Conservation (phyloP, 306 rosid species). For the Cucurbita pepo region DNA sequence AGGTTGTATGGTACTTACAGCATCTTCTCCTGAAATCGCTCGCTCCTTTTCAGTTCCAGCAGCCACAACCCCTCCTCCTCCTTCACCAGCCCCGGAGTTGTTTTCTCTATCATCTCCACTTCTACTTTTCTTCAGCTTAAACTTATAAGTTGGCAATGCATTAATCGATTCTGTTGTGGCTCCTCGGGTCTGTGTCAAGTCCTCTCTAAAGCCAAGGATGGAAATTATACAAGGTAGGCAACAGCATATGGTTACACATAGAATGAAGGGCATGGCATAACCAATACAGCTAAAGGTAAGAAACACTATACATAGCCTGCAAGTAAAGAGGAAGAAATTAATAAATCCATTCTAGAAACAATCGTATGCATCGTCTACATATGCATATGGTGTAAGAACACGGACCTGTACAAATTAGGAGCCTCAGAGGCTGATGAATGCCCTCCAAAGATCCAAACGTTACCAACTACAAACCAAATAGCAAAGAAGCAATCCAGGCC, state of each 20-base stretch:
- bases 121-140: conserved; percentile 66
- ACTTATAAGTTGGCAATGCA: conserved; percentile 78
- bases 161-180: conserved; percentile 84
- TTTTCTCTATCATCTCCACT: conserved; percentile 30
- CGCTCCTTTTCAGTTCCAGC: conserved; percentile 88
- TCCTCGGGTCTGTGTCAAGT: conserved; percentile 64
- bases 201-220: conserved; percentile 88
- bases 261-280: conserved; percentile 97
- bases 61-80: conserved; percentile 89
- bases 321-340: conserved; percentile 15
- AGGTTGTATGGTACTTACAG: conserved; percentile 32
- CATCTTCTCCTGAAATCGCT: conserved; percentile 81
- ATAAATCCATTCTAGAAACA: not conserved
- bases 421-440: conserved; percentile 52
- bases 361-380: not conserved
- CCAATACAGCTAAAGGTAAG: conserved; percentile 91
- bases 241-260: conserved; percentile 95
- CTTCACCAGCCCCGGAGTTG: conserved; percentile 38
- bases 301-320: conserved; percentile 92
- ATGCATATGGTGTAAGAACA: conserved; percentile 4
- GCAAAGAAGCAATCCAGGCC: conserved; percentile 92
- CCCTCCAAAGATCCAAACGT: conserved; percentile 97
- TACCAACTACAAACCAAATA: conserved; percentile 96
- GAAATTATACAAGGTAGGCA: conserved; percentile 95
- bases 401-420: conserved; percentile 87